Evolutionary conservation across 2,329 filamentous ascomycete genomes (phyloP).

Genomic region (Clonostachys sp.): DNA sequence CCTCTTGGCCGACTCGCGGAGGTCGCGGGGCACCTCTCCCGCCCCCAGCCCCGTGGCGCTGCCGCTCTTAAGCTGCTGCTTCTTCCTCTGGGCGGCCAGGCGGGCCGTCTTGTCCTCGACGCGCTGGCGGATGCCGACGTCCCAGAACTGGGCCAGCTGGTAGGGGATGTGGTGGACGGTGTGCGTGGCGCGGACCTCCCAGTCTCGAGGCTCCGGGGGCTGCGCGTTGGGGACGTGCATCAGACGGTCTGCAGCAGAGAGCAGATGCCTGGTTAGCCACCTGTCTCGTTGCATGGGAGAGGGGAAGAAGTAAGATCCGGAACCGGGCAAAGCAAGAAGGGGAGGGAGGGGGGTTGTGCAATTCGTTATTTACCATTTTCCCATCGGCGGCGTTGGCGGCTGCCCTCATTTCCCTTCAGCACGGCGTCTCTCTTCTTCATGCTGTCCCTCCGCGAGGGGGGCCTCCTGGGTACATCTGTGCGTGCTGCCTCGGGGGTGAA

Average conservation of each 20-base stretch:
- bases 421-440: conserved; percentile 64
- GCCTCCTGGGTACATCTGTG: conserved; percentile 33
- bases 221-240: conserved; percentile 81
- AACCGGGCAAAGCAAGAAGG: neutral
- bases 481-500: conserved; percentile 4
- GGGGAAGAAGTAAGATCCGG: neutral
- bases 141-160: conserved; percentile 84
- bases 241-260: conserved; percentile 62
- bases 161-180: conserved; percentile 78
- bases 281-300: neutral
- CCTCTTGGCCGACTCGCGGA: conserved; percentile 77
- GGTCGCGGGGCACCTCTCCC: conserved; percentile 69
- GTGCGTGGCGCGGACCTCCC: conserved; percentile 77
- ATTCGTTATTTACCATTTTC: conserved; percentile 69
- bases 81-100: conserved; percentile 37
- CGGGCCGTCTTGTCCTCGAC: conserved; percentile 39
- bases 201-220: conserved; percentile 78
- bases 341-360: conserved; percentile 8
- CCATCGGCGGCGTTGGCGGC: conserved; percentile 80
- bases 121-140: conserved; percentile 46
- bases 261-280: neutral
- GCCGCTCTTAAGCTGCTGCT: conserved; percentile 33
- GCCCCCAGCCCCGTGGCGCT: conserved; percentile 36
- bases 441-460: conserved; percentile 47
- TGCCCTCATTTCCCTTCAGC: conserved; percentile 87